These are phyloP conservation scores for Ustilago shanxiensis DNA, from an alignment of 1,284 basidiomycete genomes.

Conservation along the genomic window DNA sequence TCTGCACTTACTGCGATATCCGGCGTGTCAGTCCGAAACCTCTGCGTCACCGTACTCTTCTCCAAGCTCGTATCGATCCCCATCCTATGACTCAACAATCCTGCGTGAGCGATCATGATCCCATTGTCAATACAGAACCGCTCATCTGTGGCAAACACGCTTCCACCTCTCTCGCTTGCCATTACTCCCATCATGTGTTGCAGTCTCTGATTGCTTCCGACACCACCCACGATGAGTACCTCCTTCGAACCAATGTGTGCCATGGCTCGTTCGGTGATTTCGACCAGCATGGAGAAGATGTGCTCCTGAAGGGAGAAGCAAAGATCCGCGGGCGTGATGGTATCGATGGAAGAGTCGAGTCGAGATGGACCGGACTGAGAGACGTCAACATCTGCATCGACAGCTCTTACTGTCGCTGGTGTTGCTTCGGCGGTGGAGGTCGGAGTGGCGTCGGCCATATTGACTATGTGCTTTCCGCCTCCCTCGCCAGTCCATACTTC, in stretches of 20 bases:
- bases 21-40: slow-evolving; percentile 67
- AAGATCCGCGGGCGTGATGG: slow-evolving; percentile 89
- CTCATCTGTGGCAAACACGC: slow-evolving; percentile 95
- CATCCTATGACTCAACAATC: slow-evolving; percentile 91
- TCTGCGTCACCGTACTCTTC: slow-evolving; percentile 67
- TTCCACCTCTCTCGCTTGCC: slow-evolving; percentile 88
- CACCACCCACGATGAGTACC: slow-evolving; percentile 96
- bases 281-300: slow-evolving; percentile 97
- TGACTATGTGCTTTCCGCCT: slow-evolving; percentile 55
- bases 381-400: slow-evolving; percentile 39
- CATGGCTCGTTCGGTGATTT: slow-evolving; percentile 99
- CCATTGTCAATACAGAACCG: slow-evolving; percentile 99
- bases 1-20: slow-evolving; percentile 54
- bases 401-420: not conserved
- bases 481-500: slow-evolving; percentile 59
- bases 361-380: slow-evolving; percentile 32
- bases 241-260: slow-evolving; percentile 96
- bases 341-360: slow-evolving; percentile 39
- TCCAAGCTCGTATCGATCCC: slow-evolving; percentile 72
- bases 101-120: slow-evolving; percentile 99
- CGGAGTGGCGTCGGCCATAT: slow-evolving; percentile 27
- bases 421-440: not conserved
- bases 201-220: slow-evolving; percentile 86
- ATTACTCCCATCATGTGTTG: slow-evolving; percentile 99
- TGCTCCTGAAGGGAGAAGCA: slow-evolving; percentile 98